These are phyloP conservation scores for Phialophora macrospora DNA, from an alignment of 2,329 filamentous ascomycete genomes.

Conservation along the genomic window DNA sequence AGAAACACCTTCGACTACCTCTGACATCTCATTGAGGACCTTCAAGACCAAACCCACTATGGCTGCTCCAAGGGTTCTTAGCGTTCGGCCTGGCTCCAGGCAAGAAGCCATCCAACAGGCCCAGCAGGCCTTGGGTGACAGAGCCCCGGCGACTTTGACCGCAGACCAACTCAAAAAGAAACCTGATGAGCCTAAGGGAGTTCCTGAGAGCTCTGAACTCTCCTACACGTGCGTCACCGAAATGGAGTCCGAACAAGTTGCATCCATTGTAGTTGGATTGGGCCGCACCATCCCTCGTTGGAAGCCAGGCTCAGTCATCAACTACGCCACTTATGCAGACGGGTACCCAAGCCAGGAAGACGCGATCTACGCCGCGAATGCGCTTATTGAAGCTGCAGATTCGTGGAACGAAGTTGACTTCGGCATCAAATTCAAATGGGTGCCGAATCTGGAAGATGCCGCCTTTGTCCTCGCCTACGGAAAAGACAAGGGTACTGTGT, in stretches of 20 bases:
- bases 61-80: conserved; percentile 1
- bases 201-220: background rate
- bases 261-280: conserved; percentile 17
- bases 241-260: background rate
- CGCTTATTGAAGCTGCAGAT: conserved; percentile 15
- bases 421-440: conserved; percentile 26
- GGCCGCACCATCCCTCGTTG: conserved; percentile 18
- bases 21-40: background rate
- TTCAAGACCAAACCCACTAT: background rate
- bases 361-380: conserved; percentile 19
- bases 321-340: conserved; percentile 13
- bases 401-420: conserved; percentile 23
- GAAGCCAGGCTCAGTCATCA: conserved; percentile 16
- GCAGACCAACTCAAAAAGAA: conserved; percentile 5
- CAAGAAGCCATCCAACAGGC: conserved; percentile 2
- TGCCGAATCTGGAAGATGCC: conserved; percentile 17
- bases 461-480: conserved; percentile 25
- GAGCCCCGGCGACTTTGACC: background rate
- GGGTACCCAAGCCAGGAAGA: conserved; percentile 20
- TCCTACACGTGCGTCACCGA: conserved; percentile 5
- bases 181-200: background rate
- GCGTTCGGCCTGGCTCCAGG: background rate
- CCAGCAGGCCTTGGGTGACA: background rate
- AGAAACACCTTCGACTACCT: background rate
- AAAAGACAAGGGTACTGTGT: conserved; percentile 12